These are phyloP conservation scores for Endoconidiophora laricicola DNA, from an alignment of 2,329 filamentous ascomycete genomes.

Conservation along the genomic window DNA sequence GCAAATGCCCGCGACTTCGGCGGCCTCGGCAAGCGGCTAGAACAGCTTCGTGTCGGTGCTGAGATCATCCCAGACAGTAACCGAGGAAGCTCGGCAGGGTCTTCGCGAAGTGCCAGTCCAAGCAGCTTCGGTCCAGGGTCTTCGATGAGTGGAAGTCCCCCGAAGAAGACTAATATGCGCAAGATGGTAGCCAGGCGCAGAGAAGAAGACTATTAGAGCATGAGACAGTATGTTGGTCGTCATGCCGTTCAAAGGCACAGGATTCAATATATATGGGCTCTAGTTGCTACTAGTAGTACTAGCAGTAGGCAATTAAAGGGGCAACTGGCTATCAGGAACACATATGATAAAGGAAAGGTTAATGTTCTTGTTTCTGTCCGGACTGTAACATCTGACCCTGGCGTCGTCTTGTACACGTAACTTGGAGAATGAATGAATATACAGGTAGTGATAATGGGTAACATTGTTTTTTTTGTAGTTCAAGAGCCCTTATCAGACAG, in stretches of 20 bases:
- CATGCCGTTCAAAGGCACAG: no score
- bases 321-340: no score
- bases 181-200: slow-evolving; percentile 1
- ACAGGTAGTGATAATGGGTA: no score
- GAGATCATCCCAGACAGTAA: background rate
- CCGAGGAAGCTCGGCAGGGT: background rate
- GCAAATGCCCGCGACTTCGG: slow-evolving; percentile 6
- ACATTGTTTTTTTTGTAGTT: no score
- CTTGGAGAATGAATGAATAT: no score
- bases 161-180: slow-evolving; percentile 4
- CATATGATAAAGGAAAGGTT: no score
- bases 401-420: no score
- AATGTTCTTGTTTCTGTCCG: no score
- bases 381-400: no score
- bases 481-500: no score
- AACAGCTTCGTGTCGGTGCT: slow-evolving; percentile 5
- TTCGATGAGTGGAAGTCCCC: background rate
- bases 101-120: background rate
- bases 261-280: background rate
- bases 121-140: background rate
- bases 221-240: no score
- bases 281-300: slow-evolving; percentile 14
- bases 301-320: no score
- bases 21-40: slow-evolving; percentile 6
- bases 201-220: slow-evolving; percentile 2